phyloP scores from a whole-genome alignment of 129 eudicot genomes.

The Centella asiatica region DNA sequence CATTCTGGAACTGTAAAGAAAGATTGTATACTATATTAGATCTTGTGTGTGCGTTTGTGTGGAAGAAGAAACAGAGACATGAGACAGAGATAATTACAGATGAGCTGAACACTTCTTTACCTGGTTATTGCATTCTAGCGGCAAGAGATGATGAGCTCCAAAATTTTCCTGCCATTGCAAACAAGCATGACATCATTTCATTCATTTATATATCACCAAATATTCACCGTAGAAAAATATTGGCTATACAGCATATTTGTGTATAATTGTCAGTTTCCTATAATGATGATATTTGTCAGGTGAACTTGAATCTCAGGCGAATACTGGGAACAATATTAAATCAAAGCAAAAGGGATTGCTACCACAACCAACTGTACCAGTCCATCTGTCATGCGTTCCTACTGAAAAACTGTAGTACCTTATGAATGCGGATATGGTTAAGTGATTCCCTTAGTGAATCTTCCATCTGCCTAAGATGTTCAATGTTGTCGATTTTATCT shows the following conservation, averaged over 20 bases:
- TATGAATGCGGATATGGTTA: conserved; percentile 40
- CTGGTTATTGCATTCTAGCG: conserved; percentile 58
- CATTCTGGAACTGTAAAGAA: conserved; percentile 47
- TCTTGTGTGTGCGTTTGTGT: background rate
- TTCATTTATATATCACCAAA: conserved; percentile 3
- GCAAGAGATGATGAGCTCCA: conserved; percentile 39
- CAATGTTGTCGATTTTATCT: conserved; percentile 63
- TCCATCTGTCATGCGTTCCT: background rate
- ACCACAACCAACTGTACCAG: background rate
- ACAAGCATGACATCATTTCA: background rate
- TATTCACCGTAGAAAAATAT: too few species aligned
- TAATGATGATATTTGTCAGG: background rate
- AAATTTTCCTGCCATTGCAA: conserved; percentile 60
- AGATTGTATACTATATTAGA: conserved; percentile 9
- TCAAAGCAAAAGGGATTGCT: background rate
- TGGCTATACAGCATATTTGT: conserved; percentile 4
- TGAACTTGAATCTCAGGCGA: background rate
- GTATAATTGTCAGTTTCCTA: background rate
- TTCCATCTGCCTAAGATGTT: conserved; percentile 86
- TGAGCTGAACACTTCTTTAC: conserved; percentile 23
- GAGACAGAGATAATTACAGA: conserved; percentile 2
- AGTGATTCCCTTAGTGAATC: conserved; percentile 66
- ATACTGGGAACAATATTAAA: background rate
- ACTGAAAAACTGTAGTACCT: conserved; percentile 38
- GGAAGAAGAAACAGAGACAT: background rate